A percentile compares a stretch with the other conserved stretches of the same genome.
Evolutionary conservation across 495 filamentous ascomycete genomes (phyloP).

Genomic region (Articulospora tetracladia): DNA sequence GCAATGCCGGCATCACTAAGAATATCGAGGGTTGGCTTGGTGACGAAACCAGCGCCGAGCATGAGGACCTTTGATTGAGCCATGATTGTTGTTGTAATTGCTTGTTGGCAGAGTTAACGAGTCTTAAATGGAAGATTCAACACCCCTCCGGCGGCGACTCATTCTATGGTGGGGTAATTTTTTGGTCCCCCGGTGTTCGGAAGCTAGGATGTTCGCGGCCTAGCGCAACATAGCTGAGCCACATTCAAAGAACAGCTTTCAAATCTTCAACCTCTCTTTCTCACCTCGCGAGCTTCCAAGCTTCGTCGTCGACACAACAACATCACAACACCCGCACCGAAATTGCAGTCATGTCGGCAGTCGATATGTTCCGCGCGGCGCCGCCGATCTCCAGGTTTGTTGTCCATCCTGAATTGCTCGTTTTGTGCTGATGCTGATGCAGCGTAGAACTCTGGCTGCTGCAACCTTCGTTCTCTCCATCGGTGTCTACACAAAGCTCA

Average conservation of each 20-base stretch:
- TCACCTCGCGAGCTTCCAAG: slow-evolving; percentile 8
- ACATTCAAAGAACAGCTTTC: slow-evolving; percentile 13
- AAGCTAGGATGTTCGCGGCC: background rate
- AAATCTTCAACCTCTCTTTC: slow-evolving; percentile 6
- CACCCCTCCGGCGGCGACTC: slow-evolving; percentile 12
- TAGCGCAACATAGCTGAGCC: background rate
- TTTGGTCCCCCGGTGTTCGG: background rate
- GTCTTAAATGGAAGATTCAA: slow-evolving; percentile 5
- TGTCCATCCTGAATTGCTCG: background rate
- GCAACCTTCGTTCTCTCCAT: slow-evolving; percentile 22
- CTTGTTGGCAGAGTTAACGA: background rate
- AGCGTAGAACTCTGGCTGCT: slow-evolving; percentile 25
- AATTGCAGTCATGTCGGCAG: slow-evolving; percentile 21
- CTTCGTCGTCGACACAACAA: slow-evolving; percentile 11
- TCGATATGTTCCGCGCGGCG: slow-evolving; percentile 26
- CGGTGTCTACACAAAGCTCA: slow-evolving; percentile 29
- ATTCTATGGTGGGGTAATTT: slow-evolving; percentile 15
- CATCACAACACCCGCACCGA: background rate
- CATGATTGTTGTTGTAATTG: slow-evolving; percentile 13
- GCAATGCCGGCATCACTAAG: slow-evolving; percentile 69
- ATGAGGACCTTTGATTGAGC: slow-evolving; percentile 55
- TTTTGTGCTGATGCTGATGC: slow-evolving; percentile 26
- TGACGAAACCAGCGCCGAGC: slow-evolving; percentile 77
- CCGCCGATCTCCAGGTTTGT: slow-evolving; percentile 27
- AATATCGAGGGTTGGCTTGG: slow-evolving; percentile 74